Conservation (phyloP, 164 flowering plant species). For the Stephania yunnanensis region DNA sequence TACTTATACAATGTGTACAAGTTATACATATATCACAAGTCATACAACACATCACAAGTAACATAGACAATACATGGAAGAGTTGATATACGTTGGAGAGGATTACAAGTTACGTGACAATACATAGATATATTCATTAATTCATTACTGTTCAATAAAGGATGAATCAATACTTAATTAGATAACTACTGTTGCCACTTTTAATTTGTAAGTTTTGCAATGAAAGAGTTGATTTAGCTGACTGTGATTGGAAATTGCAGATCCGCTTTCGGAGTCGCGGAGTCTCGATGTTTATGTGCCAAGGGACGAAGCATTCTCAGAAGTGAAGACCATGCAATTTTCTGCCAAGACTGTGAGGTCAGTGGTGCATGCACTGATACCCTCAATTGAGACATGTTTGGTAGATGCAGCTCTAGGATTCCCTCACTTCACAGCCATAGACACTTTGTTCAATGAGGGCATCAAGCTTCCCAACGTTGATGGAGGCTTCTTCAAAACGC, state of each 20-base stretch:
- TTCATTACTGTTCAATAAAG: no score
- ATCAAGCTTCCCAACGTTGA: slow-evolving; percentile 6
- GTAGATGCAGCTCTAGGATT: slow-evolving; percentile 18
- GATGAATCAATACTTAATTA: no score
- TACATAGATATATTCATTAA: no score
- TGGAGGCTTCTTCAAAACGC: neutral
- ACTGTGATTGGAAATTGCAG: slow-evolving; percentile 10
- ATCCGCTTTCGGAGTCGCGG: slow-evolving; percentile 25
- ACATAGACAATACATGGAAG: no score
- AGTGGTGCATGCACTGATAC: slow-evolving; percentile 24
- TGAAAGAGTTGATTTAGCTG: no score
- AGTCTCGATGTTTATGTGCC: slow-evolving; percentile 26
- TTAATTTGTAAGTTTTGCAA: no score
- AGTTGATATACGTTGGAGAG: no score
- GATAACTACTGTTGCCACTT: no score
- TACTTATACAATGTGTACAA: no score
- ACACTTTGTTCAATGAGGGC: slow-evolving; percentile 25
- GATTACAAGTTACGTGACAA: no score
- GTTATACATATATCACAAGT: no score
- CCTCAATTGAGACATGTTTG: slow-evolving; percentile 8
- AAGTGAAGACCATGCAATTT: slow-evolving; percentile 25
- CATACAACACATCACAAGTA: no score
- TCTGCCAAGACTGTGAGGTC: slow-evolving; percentile 5
- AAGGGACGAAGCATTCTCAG: slow-evolving; percentile 35
- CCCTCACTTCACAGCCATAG: slow-evolving; percentile 28